Base-by-base conservation (phyloP, 257 asterid genomes). In the Fraxinus excelsior region DNA sequence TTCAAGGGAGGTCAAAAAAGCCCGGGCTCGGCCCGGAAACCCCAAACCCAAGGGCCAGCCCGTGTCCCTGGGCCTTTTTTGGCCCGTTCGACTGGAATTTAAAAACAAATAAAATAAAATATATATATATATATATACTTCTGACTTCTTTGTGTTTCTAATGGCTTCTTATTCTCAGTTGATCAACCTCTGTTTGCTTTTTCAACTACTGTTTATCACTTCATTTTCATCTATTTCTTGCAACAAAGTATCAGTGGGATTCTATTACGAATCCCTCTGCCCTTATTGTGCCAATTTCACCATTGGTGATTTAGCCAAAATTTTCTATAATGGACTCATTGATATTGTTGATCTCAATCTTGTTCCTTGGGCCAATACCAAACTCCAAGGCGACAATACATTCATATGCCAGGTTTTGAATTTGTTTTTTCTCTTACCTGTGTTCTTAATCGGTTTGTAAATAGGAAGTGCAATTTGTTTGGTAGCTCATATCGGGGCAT, bases 321-420 rank as follows among this genome's bases (percentile, higher is more conserved):
- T 77, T 70, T 84, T 90, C 77, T 37, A 37, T 71, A 40, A 78
- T 76, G 85, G 81, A 64, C 81, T 87, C 37, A 75, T 86, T 58
- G 75, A 71, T 85, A 56, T 78, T 70, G 84, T 86, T 80, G 84
- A 84, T 82, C 87, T 82, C 72, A 73, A 74, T 73, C 81, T 89
- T 73, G 85, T 79, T 25, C 90, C 88, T 79, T 86, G 90, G 90
- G 89, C 87, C 73, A 87, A 85, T 83, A 82, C 90, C 78, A 82
- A 67, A 75, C 72, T 83, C 67, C 71, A 23, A 62, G 82, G 78
- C 73, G 13, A 76, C 72, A 49, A 13, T 28, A 78, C 82, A 67
- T 70, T 79, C 51, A 74, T 70, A 60, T 86, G 87, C 80, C 88
- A 79, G 87, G 89, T 85, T 71, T 38, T 56, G 71, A 76, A 78